Evolutionary conservation across 2,329 filamentous ascomycete species (phyloP), one percentile per base, ranked within the genome.

Genomic region (Trichoderma sp.): DNA sequence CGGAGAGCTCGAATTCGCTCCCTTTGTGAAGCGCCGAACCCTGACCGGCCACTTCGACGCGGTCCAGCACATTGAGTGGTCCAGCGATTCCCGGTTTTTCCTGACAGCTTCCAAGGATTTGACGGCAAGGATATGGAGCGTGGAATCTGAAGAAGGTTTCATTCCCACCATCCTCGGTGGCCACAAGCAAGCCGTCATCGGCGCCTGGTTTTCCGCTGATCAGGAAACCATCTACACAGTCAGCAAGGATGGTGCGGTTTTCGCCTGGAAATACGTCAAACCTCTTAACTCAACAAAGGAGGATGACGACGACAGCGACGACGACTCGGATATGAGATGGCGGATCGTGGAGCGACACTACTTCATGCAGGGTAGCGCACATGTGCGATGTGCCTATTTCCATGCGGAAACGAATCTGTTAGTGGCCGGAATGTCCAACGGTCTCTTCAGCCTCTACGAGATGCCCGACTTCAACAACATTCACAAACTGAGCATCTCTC

Each of bases 171-270:
- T 93, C 17, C 80, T 99, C 67, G 90, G 92, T 3, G 95, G 95
- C 1, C 96, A 99, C 78, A 89, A 93, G 75, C 93, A 97, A 77
- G 89, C 86, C 17, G 91, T 99, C 3, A 84, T 96, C 63, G 92
- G 90, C n/a, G 93, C 93, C n/a, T 99, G 93, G 88, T 99, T 99
- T 75, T 96, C 93, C 0, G 88, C 90, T 67, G 89, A 96, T 71
- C 95, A 99, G 75, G 96, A 99, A 78, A 92, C 87, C 56, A 96
- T 99, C 62, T 99, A 95, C 75, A 98, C 95, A 0, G 88, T 97
- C 69, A 97, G 94, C 78, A 96, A 96, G 76, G 96, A 99, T 76
- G 96, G 95, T n/a, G 93, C 95, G 3, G 84, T 98, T 0, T 98
- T 98, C 73, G 86, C 91, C 69, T 99, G 95, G 95, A 88, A 91